A percentile compares a stretch with the other conserved stretches of the same genome.
phyloP scores from a whole-genome alignment of 2,329 filamentous ascomycete genomes.

The Paracoccidioides brasiliensis region DNA sequence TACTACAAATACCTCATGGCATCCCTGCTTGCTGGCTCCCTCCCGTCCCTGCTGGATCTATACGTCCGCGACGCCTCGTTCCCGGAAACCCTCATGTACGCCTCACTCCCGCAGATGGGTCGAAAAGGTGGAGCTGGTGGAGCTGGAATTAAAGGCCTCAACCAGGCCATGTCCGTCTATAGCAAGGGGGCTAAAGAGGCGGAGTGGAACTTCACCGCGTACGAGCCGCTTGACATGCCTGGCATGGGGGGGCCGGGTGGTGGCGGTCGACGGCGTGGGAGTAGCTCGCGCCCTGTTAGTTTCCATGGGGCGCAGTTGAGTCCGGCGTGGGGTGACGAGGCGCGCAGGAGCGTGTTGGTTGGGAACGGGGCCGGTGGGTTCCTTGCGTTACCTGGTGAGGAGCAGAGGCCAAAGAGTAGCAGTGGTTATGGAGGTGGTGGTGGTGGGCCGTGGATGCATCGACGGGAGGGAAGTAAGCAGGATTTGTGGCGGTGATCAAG shows the following conservation, averaged over 20 bases:
- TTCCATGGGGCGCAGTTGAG: constrained; percentile 35
- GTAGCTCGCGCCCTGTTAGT: constrained; percentile 34
- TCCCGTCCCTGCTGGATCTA: constrained; percentile 61
- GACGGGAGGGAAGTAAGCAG: constrained; percentile 20
- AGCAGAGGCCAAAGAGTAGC: constrained; percentile 27
- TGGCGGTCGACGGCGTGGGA: constrained; percentile 20
- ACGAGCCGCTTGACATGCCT: constrained; percentile 35
- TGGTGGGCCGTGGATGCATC: constrained; percentile 9
- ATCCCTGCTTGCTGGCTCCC: constrained; percentile 62
- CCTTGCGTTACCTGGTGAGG: constrained; percentile 47
- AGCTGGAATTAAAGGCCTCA: constrained; percentile 25
- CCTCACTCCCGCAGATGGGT: constrained; percentile 48
- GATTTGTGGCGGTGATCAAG: constrained; percentile 27
- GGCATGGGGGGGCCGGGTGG: constrained; percentile 7
- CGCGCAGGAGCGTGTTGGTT: constrained; percentile 49
- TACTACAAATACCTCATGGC: constrained; percentile 79
- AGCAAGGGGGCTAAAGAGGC: constrained; percentile 54
- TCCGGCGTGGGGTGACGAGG: constrained; percentile 46
- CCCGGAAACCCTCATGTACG: constrained; percentile 62
- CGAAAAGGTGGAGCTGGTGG: constrained; percentile 20
- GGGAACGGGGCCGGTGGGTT: constrained; percentile 56
- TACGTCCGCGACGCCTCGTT: constrained; percentile 81
- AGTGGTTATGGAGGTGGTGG: constrained; percentile 14
- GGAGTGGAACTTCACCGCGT: constrained; percentile 54
- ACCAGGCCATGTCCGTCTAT: constrained; percentile 48